Conservation (phyloP, 2,329 filamentous ascomycete genomes). For the Colletotrichum cuscutae region DNA sequence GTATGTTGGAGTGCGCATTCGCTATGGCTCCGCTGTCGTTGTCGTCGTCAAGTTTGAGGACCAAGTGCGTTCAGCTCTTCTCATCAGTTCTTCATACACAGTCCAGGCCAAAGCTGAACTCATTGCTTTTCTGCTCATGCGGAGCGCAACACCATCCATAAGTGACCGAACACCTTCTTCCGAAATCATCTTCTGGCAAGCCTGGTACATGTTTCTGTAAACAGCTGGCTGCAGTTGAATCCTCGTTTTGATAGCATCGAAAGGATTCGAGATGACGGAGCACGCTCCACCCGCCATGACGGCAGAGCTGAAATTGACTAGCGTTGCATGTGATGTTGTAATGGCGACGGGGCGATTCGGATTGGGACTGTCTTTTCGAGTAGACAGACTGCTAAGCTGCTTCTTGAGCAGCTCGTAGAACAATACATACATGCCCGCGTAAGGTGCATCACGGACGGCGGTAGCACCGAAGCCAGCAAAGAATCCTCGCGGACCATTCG, state of each 20-base stretch:
- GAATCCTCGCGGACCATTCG: constrained; percentile 83
- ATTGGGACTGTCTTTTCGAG: background rate
- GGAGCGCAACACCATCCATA: constrained; percentile 85
- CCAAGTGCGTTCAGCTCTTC: constrained; percentile 65
- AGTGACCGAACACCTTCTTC: constrained; percentile 85
- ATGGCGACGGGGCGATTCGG: background rate
- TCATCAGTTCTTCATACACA: constrained; percentile 91
- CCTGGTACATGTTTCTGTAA: constrained; percentile 86
- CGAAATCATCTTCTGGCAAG: constrained; percentile 78
- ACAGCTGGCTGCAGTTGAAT: constrained; percentile 87
- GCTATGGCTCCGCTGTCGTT: constrained; percentile 18
- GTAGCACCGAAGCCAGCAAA: constrained; percentile 96
- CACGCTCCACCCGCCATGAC: constrained; percentile 83
- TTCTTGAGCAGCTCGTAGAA: constrained; percentile 90
- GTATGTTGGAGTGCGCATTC: background rate
- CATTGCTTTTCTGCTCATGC: constrained; percentile 90
- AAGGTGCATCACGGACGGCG: constrained; percentile 92
- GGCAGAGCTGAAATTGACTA: constrained; percentile 82
- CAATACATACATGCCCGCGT: constrained; percentile 92
- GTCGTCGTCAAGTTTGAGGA: constrained; percentile 12
- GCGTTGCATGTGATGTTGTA: constrained; percentile 29
- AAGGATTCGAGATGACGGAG: constrained; percentile 92
- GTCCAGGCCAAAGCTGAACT: constrained; percentile 98
- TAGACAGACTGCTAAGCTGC: constrained; percentile 54
- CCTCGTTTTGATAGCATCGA: constrained; percentile 95